A percentile compares a stretch with the other conserved stretches of the same genome.
Conservation (phyloP, 1,139 yeast species). For the Debaryomycetaceae sp. region DNA sequence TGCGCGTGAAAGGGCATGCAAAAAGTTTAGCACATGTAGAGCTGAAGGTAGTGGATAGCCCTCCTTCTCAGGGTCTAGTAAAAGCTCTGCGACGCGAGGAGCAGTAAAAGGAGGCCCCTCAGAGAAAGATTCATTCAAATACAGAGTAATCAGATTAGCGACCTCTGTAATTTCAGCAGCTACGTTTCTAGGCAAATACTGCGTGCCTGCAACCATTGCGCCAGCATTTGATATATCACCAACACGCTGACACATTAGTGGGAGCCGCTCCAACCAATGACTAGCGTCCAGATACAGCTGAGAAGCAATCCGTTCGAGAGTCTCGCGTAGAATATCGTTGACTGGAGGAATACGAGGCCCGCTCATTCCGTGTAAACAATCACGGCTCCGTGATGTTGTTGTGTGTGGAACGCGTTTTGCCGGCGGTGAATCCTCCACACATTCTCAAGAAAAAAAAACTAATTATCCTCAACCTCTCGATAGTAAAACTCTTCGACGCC, state of each 20-base stretch:
- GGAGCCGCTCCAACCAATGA: neutral
- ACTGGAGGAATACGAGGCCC: too few relatives aligned
- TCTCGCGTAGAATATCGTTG: too few relatives aligned
- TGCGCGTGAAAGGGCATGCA: slow-evolving; percentile 19
- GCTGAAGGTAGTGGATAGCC: slow-evolving; percentile 20
- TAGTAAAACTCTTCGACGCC: too few relatives aligned
- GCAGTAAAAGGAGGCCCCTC: slow-evolving; percentile 49
- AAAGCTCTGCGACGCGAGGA: slow-evolving; percentile 43
- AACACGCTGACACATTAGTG: neutral
- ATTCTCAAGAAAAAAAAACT: too few relatives aligned
- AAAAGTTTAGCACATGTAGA: slow-evolving; percentile 15
- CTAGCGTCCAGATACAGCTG: neutral
- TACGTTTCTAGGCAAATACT: too few relatives aligned
- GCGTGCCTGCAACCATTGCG: neutral
- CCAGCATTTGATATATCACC: neutral
- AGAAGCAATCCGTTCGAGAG: too few relatives aligned
- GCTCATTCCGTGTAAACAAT: too few relatives aligned
- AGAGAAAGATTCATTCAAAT: slow-evolving; percentile 16
- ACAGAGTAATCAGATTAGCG: slow-evolving; percentile 7
- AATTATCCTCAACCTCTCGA: too few relatives aligned
- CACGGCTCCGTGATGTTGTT: too few relatives aligned
- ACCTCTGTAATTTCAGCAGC: neutral
- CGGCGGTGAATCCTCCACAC: too few relatives aligned
- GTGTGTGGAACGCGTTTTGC: too few relatives aligned
- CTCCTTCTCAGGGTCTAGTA: slow-evolving; percentile 24